Evolutionary conservation across 345 rosid species (phyloP).

Genomic region (Kandelia obovata): DNA sequence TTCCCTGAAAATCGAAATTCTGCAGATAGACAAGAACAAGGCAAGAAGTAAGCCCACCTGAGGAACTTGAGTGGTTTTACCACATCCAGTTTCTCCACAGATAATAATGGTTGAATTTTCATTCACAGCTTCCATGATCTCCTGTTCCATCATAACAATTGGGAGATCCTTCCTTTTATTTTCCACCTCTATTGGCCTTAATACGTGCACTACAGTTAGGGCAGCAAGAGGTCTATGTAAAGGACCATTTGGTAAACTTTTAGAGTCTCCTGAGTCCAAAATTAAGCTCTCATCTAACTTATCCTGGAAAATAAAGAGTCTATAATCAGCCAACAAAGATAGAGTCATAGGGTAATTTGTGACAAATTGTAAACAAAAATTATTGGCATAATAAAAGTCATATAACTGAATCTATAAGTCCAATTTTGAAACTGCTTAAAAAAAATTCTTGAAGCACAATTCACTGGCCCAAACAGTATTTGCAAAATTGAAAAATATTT

Average conservation of each 20-base stretch:
- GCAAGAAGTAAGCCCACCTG: slow-evolving; percentile 51
- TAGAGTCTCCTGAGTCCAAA: slow-evolving; percentile 10
- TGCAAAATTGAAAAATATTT: too few species aligned
- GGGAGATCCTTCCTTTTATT: slow-evolving; percentile 79
- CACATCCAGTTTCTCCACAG: slow-evolving; percentile 94
- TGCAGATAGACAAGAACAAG: slow-evolving; percentile 2
- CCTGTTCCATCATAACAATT: slow-evolving; percentile 97
- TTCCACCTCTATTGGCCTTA: slow-evolving; percentile 68
- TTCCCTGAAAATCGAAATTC: background rate
- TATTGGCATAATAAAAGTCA: too few species aligned
- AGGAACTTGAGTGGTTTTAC: slow-evolving; percentile 96
- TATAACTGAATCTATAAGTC: too few species aligned
- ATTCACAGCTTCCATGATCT: slow-evolving; percentile 91
- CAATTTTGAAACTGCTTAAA: too few species aligned
- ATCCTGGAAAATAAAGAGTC: slow-evolving; percentile 36
- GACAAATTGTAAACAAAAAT: too few species aligned
- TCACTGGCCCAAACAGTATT: too few species aligned
- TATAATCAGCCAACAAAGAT: slow-evolving; percentile 12
- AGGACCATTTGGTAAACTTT: slow-evolving; percentile 23
- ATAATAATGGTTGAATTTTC: slow-evolving; percentile 55
- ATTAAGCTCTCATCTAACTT: slow-evolving; percentile 24
- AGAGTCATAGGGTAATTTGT: slow-evolving; percentile 1
- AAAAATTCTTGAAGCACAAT: too few species aligned
- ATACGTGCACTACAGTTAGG: slow-evolving; percentile 65
- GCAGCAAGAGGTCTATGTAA: slow-evolving; percentile 31